These are phyloP conservation scores for Hanseniaspora valbyensis DNA, from an alignment of 805 yeast species.

Conservation along the genomic window DNA sequence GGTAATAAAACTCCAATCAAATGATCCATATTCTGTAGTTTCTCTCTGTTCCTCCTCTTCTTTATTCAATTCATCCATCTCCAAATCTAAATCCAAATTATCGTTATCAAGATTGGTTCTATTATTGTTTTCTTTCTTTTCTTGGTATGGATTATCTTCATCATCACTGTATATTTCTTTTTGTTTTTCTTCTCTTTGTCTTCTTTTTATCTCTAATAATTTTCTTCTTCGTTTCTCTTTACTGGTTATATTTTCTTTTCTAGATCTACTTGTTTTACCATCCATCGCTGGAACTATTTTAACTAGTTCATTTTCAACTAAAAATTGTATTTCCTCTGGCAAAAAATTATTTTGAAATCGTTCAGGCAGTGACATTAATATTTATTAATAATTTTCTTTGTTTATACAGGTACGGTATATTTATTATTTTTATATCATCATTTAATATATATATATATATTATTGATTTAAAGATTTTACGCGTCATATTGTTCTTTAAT, in stretches of 20 bases:
- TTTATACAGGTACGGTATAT: too few species aligned
- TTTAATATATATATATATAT: too few species aligned
- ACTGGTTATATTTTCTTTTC: neutral
- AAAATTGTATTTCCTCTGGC: conserved; percentile 69
- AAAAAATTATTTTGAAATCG: conserved; percentile 45
- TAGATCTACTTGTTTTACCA: conserved; percentile 21
- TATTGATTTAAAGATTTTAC: too few species aligned
- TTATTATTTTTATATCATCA: too few species aligned
- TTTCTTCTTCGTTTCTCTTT: conserved; percentile 1
- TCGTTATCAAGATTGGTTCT: too few species aligned
- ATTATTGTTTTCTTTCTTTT: too few species aligned
- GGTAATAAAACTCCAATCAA: conserved; percentile 28
- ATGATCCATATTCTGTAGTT: conserved; percentile 5
- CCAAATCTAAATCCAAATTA: too few species aligned
- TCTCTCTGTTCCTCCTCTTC: neutral
- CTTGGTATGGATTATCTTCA: neutral
- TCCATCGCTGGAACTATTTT: conserved; percentile 60
- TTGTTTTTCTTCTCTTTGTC: neutral
- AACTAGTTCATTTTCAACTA: conserved; percentile 70
- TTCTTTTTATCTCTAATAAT: neutral
- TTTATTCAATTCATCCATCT: neutral
- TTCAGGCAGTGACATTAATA: conserved; percentile 55
- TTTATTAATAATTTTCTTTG: too few species aligned
- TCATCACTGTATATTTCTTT: conserved; percentile 13
- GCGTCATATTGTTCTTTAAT: too few species aligned